Evolutionary conservation across 306 rosid species (phyloP).

Genomic region (Vigna trinervia): DNA sequence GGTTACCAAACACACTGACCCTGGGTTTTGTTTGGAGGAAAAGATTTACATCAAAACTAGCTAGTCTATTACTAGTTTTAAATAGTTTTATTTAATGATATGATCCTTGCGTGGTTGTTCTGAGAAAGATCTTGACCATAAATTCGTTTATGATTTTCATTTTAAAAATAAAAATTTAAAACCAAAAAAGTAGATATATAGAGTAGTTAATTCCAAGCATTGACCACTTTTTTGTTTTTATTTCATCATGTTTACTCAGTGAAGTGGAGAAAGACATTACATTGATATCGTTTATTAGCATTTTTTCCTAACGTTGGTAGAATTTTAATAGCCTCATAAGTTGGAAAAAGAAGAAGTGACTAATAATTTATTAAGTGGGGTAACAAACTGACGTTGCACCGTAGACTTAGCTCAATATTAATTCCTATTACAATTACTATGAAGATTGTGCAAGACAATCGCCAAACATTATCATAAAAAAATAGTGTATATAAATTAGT

Average conservation of each 20-base stretch:
- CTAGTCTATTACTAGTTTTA: no score
- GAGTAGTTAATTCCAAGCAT: background rate
- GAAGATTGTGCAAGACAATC: background rate
- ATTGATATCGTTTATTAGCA: background rate
- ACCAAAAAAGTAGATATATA: background rate
- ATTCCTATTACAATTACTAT: background rate
- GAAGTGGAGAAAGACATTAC: background rate
- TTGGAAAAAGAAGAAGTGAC: background rate
- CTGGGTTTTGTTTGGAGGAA: no score
- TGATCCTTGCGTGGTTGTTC: background rate
- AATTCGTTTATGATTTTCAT: no score
- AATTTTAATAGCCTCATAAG: conserved; percentile 16
- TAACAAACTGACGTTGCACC: background rate
- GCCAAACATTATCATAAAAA: background rate
- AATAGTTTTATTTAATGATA: no score
- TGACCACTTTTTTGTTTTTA: background rate
- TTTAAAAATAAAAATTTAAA: no score
- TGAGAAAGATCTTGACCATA: no score
- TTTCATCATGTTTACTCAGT: background rate
- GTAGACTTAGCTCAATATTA: background rate
- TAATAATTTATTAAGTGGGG: conserved; percentile 8
- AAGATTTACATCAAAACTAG: background rate
- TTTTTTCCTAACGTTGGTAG: background rate
- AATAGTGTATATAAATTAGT: no score
- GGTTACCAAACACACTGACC: no score